These are phyloP conservation scores for Aspergillus chevalieri DNA, from an alignment of 2,329 filamentous ascomycete species.

Conservation along the genomic window DNA sequence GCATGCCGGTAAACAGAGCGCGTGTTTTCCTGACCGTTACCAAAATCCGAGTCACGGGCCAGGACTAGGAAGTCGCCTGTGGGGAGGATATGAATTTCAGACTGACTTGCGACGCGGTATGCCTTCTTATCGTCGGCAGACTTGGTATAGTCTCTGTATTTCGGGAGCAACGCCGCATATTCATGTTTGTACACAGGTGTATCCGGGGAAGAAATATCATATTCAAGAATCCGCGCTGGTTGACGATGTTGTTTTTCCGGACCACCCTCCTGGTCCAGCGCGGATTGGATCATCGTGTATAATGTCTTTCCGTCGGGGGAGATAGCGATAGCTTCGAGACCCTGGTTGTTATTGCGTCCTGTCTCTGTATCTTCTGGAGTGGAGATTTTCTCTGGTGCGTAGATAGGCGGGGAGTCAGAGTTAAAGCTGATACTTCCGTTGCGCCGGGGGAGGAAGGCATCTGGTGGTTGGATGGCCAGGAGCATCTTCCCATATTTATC, in stretches of 20 bases:
- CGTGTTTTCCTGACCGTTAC: conserved; percentile 50
- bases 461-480: conserved; percentile 58
- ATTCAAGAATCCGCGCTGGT: conserved; percentile 58
- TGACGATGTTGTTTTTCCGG: conserved; percentile 49
- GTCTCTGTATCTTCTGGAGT: conserved; percentile 53
- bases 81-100: conserved; percentile 60
- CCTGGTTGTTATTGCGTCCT: conserved; percentile 67
- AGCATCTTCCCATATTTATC: conserved; percentile 53
- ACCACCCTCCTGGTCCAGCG: conserved; percentile 57
- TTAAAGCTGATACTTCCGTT: conserved; percentile 59
- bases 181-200: conserved; percentile 51
- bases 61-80: conserved; percentile 62
- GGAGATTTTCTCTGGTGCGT: conserved; percentile 45
- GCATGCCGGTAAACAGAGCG: conserved; percentile 60
- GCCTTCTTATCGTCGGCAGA: conserved; percentile 47
- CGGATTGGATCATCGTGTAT: conserved; percentile 61
- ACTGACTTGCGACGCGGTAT: conserved; percentile 57
- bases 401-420: conserved; percentile 58
- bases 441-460: conserved; percentile 58
- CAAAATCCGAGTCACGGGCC: conserved; percentile 56
- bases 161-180: conserved; percentile 61
- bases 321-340: conserved; percentile 65
- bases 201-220: conserved; percentile 47
- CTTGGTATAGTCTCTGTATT: conserved; percentile 47
- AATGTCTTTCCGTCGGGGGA: conserved; percentile 58